A percentile compares a stretch with the other conserved stretches of the same genome.
These are phyloP conservation scores for Beauveria rudraprayagi DNA, from an alignment of 2,329 filamentous ascomycete genomes.

Conservation along the genomic window DNA sequence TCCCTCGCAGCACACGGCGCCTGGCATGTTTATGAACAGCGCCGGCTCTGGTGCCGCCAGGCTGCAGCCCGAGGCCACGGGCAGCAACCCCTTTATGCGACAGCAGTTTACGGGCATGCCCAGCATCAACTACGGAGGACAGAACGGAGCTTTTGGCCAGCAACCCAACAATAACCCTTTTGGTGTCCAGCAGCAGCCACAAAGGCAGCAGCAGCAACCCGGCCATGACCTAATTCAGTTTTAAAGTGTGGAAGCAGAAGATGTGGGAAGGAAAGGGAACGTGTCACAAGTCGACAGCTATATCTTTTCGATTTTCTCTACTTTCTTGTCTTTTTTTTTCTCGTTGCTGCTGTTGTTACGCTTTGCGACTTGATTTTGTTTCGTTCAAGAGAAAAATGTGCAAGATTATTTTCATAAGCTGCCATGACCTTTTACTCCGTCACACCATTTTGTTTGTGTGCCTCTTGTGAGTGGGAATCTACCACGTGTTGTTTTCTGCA, in stretches of 20 bases:
- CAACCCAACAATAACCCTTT: conserved; percentile 49
- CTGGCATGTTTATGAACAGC: conserved; percentile 93
- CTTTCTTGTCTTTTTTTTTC: background rate
- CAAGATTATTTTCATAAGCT: background rate
- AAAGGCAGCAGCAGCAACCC: conserved; percentile 39
- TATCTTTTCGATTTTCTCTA: conserved; percentile 5
- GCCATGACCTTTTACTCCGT: background rate
- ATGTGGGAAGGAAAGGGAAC: background rate
- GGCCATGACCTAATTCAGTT: conserved; percentile 57
- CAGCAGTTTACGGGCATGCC: conserved; percentile 77
- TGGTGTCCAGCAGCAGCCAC: conserved; percentile 37
- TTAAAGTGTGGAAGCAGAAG: conserved; percentile 25
- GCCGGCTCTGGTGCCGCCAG: conserved; percentile 72
- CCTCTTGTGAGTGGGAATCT: background rate
- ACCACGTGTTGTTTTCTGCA: background rate
- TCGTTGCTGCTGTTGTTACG: background rate
- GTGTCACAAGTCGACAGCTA: background rate
- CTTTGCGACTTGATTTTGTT: background rate
- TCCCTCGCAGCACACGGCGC: conserved; percentile 90
- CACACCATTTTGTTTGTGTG: background rate
- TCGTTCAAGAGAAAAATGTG: background rate
- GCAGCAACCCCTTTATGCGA: conserved; percentile 83
- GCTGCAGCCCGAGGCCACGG: conserved; percentile 62
- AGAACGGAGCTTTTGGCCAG: conserved; percentile 45
- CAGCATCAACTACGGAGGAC: conserved; percentile 43